These are phyloP conservation scores for Iodosphaeria phyllophila DNA, from an alignment of 2,329 filamentous ascomycete genomes.

Conservation along the genomic window DNA sequence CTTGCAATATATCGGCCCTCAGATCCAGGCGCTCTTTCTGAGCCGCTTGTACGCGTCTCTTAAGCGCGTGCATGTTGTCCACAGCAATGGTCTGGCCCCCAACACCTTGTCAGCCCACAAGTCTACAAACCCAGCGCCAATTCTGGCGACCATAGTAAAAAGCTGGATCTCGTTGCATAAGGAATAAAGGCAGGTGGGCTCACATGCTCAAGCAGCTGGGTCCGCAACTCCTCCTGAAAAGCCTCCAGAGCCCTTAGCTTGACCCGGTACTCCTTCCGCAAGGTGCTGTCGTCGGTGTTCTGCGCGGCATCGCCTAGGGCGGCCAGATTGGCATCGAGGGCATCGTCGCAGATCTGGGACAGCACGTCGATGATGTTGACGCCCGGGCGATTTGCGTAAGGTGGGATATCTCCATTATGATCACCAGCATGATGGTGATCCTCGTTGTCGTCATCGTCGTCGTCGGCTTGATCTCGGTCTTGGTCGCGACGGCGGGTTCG, in stretches of 20 bases:
- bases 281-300: slow-evolving; percentile 23
- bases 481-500: no score
- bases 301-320: slow-evolving; percentile 24
- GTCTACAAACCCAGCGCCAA: neutral
- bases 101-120: slow-evolving; percentile 2
- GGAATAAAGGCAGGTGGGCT: no score
- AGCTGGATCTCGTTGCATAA: no score
- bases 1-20: slow-evolving; percentile 38
- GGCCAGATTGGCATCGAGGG: slow-evolving; percentile 30
- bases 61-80: slow-evolving; percentile 36
- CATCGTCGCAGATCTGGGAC: slow-evolving; percentile 40
- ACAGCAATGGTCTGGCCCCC: slow-evolving; percentile 32
- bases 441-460: slow-evolving; percentile 18
- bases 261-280: slow-evolving; percentile 32
- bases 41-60: slow-evolving; percentile 35
- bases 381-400: slow-evolving; percentile 30
- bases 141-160: neutral
- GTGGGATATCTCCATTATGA: slow-evolving; percentile 32
- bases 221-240: slow-evolving; percentile 36
- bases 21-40: slow-evolving; percentile 37
- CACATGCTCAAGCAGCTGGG: slow-evolving; percentile 38
- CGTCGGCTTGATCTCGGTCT: no score
- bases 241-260: slow-evolving; percentile 38
- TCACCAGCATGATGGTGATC: no score
- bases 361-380: slow-evolving; percentile 46